Conservation (phyloP, 2,329 filamentous ascomycete species). For the Anthostomella pinea region DNA sequence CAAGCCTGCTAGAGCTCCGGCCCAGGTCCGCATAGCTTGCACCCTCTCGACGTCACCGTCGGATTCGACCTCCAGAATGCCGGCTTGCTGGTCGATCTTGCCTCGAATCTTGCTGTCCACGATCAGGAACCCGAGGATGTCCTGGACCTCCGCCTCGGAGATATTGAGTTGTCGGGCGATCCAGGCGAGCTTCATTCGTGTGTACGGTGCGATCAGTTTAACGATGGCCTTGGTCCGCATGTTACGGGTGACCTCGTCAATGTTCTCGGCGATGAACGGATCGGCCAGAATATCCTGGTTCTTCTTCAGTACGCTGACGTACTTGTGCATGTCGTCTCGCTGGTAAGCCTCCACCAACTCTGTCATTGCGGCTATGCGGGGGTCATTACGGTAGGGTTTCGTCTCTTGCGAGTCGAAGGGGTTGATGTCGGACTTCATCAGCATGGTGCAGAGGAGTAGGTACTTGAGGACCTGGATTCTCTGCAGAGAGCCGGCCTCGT, state of each 20-base stretch:
- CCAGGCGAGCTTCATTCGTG: slow-evolving; percentile 82
- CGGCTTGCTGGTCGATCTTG: slow-evolving; percentile 84
- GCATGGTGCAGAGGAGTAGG: slow-evolving; percentile 91
- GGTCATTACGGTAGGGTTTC: slow-evolving; percentile 95
- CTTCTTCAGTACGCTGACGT: slow-evolving; percentile 81
- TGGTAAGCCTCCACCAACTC: slow-evolving; percentile 96
- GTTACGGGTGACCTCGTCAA: slow-evolving; percentile 96
- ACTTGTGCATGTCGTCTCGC: slow-evolving; percentile 86
- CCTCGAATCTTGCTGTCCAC: slow-evolving; percentile 84
- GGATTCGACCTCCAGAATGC: slow-evolving; percentile 77
- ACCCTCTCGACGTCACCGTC: slow-evolving; percentile 72
- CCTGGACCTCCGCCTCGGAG: slow-evolving; percentile 84
- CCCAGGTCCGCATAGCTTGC: slow-evolving; percentile 70
- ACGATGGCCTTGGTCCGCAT: slow-evolving; percentile 96
- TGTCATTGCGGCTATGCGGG: slow-evolving; percentile 94
- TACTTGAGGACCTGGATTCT: slow-evolving; percentile 98
- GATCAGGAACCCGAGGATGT: slow-evolving; percentile 93
- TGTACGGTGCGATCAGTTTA: slow-evolving; percentile 92
- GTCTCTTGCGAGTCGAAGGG: slow-evolving; percentile 98
- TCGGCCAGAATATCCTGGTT: slow-evolving; percentile 89
- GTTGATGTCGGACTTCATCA: slow-evolving; percentile 98
- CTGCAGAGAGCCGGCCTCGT: slow-evolving; percentile 94
- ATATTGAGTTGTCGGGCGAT: slow-evolving; percentile 88
- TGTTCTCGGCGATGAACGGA: slow-evolving; percentile 97
- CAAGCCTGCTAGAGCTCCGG: slow-evolving; percentile 64